Conservation (phyloP, 1,284 basidiomycete genomes). For the Boletus sp. region DNA sequence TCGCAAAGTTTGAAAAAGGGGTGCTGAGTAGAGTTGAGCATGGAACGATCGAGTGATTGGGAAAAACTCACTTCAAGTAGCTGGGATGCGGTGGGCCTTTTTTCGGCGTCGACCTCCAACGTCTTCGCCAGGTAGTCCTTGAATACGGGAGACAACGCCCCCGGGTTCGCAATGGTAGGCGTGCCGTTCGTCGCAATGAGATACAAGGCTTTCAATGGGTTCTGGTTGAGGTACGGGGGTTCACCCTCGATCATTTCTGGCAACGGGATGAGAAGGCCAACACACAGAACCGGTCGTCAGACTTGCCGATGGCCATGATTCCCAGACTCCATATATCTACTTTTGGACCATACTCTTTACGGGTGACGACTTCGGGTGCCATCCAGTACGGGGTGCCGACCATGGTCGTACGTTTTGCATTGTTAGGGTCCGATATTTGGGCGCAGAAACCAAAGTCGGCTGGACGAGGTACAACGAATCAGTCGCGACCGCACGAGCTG, state of each 20-base stretch:
- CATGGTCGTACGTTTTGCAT: conserved; percentile 98
- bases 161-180: conserved; percentile 93
- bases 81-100: conserved; percentile 83
- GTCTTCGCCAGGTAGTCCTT: conserved; percentile 86
- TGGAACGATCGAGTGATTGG: background rate
- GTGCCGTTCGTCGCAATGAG: conserved; percentile 99
- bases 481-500: conserved; percentile 1
- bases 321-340: conserved; percentile 98
- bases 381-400: conserved; percentile 99
- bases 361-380: conserved; percentile 97
- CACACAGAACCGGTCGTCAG: background rate
- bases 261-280: conserved; percentile 5
- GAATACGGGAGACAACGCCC: conserved; percentile 84
- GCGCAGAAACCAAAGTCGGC: conserved; percentile 99
- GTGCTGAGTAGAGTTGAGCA: conserved; percentile 47
- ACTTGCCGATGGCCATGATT: conserved; percentile 94
- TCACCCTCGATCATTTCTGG: conserved; percentile 99
- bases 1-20: conserved; percentile 87
- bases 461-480: conserved; percentile 32
- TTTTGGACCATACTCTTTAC: conserved; percentile 98
- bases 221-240: conserved; percentile 96
- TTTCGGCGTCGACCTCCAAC: conserved; percentile 94
- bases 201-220: conserved; percentile 92
- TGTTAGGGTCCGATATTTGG: conserved; percentile 86
- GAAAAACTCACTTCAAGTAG: conserved; percentile 64